Evolutionary conservation across 129 eudicot genomes (phyloP), one percentile per base, ranked within the genome.

Genomic region (Saussurea involucrata): DNA sequence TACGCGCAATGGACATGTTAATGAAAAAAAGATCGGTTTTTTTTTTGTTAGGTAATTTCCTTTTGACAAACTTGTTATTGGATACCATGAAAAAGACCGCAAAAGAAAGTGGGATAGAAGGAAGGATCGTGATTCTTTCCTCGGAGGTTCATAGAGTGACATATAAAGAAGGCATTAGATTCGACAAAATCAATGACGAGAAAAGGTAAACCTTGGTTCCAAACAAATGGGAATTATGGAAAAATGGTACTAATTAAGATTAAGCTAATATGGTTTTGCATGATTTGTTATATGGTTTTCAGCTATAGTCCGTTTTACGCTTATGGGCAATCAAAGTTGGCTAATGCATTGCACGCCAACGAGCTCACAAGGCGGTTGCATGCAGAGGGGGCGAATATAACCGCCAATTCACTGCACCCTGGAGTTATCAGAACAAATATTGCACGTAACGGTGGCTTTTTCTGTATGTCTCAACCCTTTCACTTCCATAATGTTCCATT

Each of bases 291-390:
- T 13, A 32, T 49, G 27, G 25, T 84, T 70, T 84, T 40, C 97
- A 95, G 97, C 78, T 92, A 92, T 78, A 71, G 34, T 25, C 74
- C 80, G 10, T 0, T 88, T 3, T 49, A 29, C 15, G 95, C 97
- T 37, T 95, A 95, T 84, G 97, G 96, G 67, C 99, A 92, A 85
- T 95, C 99, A 84, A 92, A 95, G 78, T 89, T 95, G 64, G 90
- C 97, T 29, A 87, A 88, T 76, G 79, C 82, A 76, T 79, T 95
- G 84, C 97, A 95, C 65, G 92, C 90, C 15, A 85, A 82, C 40
- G 99, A 95, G 85, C 92, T 95, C 11, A 42, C 97, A 32, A 92
- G 88, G 72, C 85, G 81, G 24, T 72, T 83, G 46, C 76, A 90
- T 89, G 92, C 82, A 71, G 96, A 90, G 73, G 90, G 90, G 44